A percentile compares a stretch with the other conserved stretches of the same genome.
These are phyloP conservation scores for Fomitopsis serialis DNA, from an alignment of 768 basidiomycete species.

Conservation along the genomic window DNA sequence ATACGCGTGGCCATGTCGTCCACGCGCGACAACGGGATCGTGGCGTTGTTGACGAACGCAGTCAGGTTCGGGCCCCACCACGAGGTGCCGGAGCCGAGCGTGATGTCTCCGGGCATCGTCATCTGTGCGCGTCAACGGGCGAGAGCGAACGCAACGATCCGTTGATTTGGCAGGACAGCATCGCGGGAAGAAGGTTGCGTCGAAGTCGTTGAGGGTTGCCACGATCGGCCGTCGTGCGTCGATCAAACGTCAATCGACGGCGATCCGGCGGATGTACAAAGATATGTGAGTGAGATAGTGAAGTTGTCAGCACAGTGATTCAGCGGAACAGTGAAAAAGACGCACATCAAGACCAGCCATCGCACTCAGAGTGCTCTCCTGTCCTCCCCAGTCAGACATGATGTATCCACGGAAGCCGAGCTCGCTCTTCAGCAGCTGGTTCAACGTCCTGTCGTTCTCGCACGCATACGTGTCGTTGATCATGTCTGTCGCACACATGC, in stretches of 20 bases:
- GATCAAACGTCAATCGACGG: not conserved
- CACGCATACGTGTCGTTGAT: slow-evolving; percentile 72
- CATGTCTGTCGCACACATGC: slow-evolving; percentile 37
- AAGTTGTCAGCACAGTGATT: not conserved
- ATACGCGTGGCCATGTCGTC: slow-evolving; percentile 85
- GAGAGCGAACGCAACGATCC: not conserved
- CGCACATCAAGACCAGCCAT: slow-evolving; percentile 61
- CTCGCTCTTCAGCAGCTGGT: slow-evolving; percentile 72
- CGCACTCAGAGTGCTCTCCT: slow-evolving; percentile 55
- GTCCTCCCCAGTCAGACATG: slow-evolving; percentile 73
- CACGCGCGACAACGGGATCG: slow-evolving; percentile 57
- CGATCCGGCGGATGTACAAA: not conserved
- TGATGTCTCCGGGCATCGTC: slow-evolving; percentile 66
- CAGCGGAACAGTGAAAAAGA: not conserved
- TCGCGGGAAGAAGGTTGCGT: not conserved
- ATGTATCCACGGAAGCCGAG: slow-evolving; percentile 75
- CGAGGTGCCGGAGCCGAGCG: slow-evolving; percentile 41
- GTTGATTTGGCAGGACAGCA: not conserved
- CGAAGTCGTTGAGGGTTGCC: not conserved
- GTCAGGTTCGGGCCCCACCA: slow-evolving; percentile 71
- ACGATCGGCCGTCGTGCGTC: not conserved
- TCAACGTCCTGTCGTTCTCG: slow-evolving; percentile 65
- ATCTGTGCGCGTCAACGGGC: slow-evolving; percentile 34
- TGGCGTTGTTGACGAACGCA: slow-evolving; percentile 62
- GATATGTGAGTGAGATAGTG: not conserved